Base-by-base conservation (phyloP, 495 filamentous ascomycete species). In the Penicillium antarcticum region DNA sequence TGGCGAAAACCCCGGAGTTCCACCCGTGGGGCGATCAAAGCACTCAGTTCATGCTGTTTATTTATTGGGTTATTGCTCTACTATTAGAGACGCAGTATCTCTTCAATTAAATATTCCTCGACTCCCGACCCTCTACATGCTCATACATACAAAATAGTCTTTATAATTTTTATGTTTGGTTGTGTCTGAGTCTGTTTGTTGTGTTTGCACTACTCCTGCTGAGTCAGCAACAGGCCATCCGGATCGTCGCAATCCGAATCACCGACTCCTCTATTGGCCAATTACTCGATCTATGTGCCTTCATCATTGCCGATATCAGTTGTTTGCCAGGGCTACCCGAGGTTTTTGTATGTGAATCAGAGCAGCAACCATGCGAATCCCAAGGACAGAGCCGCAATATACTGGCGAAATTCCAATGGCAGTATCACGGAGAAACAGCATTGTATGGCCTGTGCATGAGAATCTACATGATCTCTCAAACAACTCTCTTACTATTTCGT, bases 161-260 rank as follows among this genome's bases (percentile, higher is more conserved):
- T 11, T 26, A 3, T 10, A 31, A 26, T 17, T 1, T 8, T 29
- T 12, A n/a, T 47, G 34, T 32, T 36, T 46, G n/a, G 2, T n/a
- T 29, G 32, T n/a, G 34, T 38, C 38, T 38, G 34, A 4, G 7
- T 31, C 13, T 19, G 33, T 49, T 49, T 49, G 38, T 24, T 33
- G 1, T 41, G n/a, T 24, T 24, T 34, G 33, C 42, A 11, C 2
- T n/a, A n/a, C 6, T 29, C 5, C 46, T 10, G 32, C 32, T 29
- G 26, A 29, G 5, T 29, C 26, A 29, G 26, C 24, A 33, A 54
- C 61, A 64, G 54, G 58, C 61, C 61, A 64, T 64, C 43, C 61
- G 61, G 61, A 64, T 56, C 42, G 45, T 32, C 24, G 6, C 55
- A 64, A 52, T 54, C 61, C 61, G 61, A 56, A 53, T 57, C 47